Conservation (phyloP, 2,329 filamentous ascomycete species). For the Microascus cirrosus region DNA sequence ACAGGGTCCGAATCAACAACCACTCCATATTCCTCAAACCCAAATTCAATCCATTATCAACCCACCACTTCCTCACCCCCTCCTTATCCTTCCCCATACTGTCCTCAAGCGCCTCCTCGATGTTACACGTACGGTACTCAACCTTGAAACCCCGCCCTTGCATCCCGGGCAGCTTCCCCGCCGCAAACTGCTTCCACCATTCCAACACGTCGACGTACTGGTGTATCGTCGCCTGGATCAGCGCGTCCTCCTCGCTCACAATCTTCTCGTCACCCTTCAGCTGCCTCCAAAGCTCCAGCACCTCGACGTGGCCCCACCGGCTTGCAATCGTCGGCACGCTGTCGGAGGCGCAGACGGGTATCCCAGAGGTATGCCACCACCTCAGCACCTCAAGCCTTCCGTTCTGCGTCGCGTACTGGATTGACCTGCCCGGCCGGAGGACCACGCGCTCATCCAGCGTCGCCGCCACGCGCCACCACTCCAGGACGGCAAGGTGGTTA, state of each 20-base stretch:
- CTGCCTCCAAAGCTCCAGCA: slow-evolving; percentile 70
- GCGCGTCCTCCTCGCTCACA: slow-evolving; percentile 71
- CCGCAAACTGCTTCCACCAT: slow-evolving; percentile 74
- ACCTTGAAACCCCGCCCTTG: slow-evolving; percentile 53
- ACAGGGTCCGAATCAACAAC: slow-evolving; percentile 73
- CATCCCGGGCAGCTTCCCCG: slow-evolving; percentile 42
- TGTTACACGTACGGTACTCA: slow-evolving; percentile 90
- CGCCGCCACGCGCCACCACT: slow-evolving; percentile 81
- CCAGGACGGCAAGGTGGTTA: slow-evolving; percentile 73
- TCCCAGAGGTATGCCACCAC: slow-evolving; percentile 80
- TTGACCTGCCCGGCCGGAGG: slow-evolving; percentile 73
- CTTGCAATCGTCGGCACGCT: slow-evolving; percentile 75
- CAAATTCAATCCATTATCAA: slow-evolving; percentile 68
- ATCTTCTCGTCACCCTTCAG: slow-evolving; percentile 55
- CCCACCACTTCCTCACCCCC: slow-evolving; percentile 78
- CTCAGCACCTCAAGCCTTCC: slow-evolving; percentile 66
- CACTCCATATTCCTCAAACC: slow-evolving; percentile 77
- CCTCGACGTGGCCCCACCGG: slow-evolving; percentile 71
- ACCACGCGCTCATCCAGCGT: slow-evolving; percentile 44
- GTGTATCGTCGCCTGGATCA: slow-evolving; percentile 79
- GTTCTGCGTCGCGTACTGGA: slow-evolving; percentile 74
- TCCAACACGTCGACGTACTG: slow-evolving; percentile 76
- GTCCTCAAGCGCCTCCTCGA: slow-evolving; percentile 89
- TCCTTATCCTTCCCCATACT: slow-evolving; percentile 59
- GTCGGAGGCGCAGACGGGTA: slow-evolving; percentile 70